phyloP scores from a whole-genome alignment of 1,284 basidiomycete species.

The Irpex sp. region DNA sequence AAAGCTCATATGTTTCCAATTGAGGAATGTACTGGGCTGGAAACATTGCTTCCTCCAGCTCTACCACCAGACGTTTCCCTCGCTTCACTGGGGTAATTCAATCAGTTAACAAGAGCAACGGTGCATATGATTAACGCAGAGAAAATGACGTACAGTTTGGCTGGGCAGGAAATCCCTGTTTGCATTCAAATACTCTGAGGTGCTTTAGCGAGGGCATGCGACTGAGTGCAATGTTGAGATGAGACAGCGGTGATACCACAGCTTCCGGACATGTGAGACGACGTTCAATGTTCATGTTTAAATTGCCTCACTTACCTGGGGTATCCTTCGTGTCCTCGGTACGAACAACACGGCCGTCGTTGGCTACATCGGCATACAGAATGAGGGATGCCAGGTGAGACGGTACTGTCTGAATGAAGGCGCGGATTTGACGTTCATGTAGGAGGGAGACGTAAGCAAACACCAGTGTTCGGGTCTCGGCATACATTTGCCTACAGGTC shows the following conservation, averaged over 20 bases:
- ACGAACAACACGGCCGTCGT: slow-evolving; percentile 32
- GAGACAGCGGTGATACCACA: slow-evolving; percentile 25
- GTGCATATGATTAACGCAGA: slow-evolving; percentile 1
- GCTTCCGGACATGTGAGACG: slow-evolving; percentile 14
- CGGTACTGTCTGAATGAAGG: slow-evolving; percentile 19
- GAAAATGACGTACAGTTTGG: slow-evolving; percentile 15
- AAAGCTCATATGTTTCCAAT: slow-evolving; percentile 34
- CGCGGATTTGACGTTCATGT: slow-evolving; percentile 35
- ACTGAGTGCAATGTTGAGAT: slow-evolving; percentile 30
- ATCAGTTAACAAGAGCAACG: too few species aligned
- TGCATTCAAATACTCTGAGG: slow-evolving; percentile 37
- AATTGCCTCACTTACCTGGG: neutral
- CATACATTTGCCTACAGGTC: slow-evolving; percentile 28
- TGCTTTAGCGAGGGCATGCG: slow-evolving; percentile 28
- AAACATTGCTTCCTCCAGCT: slow-evolving; percentile 39
- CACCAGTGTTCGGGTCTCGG: slow-evolving; percentile 28
- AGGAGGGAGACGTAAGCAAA: slow-evolving; percentile 34
- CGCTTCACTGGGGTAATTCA: neutral
- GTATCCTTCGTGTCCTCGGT: slow-evolving; percentile 7
- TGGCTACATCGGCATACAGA: slow-evolving; percentile 34
- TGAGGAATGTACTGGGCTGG: slow-evolving; percentile 21
- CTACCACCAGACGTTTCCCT: slow-evolving; percentile 20
- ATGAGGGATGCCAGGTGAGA: neutral
- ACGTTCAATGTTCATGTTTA: slow-evolving; percentile 8
- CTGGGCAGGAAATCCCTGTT: slow-evolving; percentile 23